Base-by-base conservation (phyloP, 2,329 filamentous ascomycete species). In the Pseudocercospora fijiensis region DNA sequence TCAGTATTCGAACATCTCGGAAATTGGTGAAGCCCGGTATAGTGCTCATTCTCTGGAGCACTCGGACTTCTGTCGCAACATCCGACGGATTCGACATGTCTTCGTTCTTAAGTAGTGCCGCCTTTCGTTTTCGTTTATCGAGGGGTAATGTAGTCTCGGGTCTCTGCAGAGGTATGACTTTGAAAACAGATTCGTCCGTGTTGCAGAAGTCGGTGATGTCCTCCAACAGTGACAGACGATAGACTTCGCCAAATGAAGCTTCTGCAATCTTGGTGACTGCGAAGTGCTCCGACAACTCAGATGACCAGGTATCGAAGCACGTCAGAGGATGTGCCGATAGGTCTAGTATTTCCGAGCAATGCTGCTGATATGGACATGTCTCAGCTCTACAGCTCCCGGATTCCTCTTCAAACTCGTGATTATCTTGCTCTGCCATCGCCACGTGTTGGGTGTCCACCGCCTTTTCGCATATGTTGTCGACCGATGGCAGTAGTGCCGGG, bases 231-330 rank as follows among this genome's bases (percentile, higher is more conserved):
- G 78, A 80, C 64, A 88, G 76, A 11, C 86, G 84, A 72, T 88
- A 88, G 2, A 89, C 86, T 71, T 88, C 86, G 60, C 85, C 85
- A 70, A 87, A 89, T 0, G 86, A 87, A 1, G 87, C 87, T 73
- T 89, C 86, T 8, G 86, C 86, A 37, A 89, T 83, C 69, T 89
- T 89, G 8, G 79, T 78, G 45, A 88, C 79, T 41, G 79, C 72
- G 66, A 84, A 83, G 62, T 79, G 74, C 5, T 74, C 71, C 13
- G 77, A 75, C 10, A 83, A 72, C 55, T 76, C 72, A 4, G 73
- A 67, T 16, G 78, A 75, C 79, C 80, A 82, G n/a, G 74, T 67
- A 3, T 72, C 65, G 62, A 82, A 82, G 6, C 72, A 64, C 1
- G 75, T 69, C 65, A 67, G 70, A 70, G 63, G 75, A 71, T 66